Percentiles rank a stretch among this genome's conserved stretches.
phyloP scores from a whole-genome alignment of 345 rosid species.

The Syzygium aqueum region DNA sequence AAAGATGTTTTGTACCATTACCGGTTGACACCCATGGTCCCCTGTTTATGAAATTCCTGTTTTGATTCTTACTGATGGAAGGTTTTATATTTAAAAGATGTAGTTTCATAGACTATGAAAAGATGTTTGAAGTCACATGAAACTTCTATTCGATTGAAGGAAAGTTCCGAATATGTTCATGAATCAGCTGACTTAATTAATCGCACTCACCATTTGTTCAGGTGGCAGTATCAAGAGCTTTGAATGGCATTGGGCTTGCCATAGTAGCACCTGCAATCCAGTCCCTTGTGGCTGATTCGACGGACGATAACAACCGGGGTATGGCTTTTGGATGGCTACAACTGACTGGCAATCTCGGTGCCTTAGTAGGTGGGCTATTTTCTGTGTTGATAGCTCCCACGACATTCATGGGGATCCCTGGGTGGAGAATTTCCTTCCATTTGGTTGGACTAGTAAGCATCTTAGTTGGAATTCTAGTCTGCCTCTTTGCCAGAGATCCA shows the following conservation, averaged over 20 bases:
- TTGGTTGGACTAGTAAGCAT: conserved; percentile 68
- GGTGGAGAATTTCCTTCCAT: conserved; percentile 87
- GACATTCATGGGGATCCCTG: conserved; percentile 67
- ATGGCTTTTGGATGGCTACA: conserved; percentile 88
- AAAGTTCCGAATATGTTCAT: not conserved
- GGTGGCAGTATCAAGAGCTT: conserved; percentile 83
- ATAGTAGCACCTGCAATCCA: conserved; percentile 80
- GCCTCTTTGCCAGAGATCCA: conserved; percentile 65
- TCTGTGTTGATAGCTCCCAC: conserved; percentile 62
- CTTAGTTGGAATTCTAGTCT: conserved; percentile 55
- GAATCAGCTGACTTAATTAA: conserved; percentile 2
- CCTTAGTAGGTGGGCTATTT: conserved; percentile 66
- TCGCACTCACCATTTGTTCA: conserved; percentile 11
- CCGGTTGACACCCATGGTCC: not conserved
- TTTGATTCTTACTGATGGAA: not conserved
- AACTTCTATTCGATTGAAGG: not conserved
- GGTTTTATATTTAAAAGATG: not conserved
- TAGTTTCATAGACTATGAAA: not conserved
- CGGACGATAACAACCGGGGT: conserved; percentile 67
- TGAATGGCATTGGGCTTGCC: conserved; percentile 86
- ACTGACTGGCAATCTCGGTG: conserved; percentile 67
- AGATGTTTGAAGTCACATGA: not conserved
- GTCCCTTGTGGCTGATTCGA: conserved; percentile 88
- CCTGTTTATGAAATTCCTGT: not conserved
- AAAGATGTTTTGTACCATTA: not conserved